These are phyloP conservation scores for Microthyrium microscopicum DNA, from an alignment of 2,329 filamentous ascomycete genomes.

Conservation along the genomic window DNA sequence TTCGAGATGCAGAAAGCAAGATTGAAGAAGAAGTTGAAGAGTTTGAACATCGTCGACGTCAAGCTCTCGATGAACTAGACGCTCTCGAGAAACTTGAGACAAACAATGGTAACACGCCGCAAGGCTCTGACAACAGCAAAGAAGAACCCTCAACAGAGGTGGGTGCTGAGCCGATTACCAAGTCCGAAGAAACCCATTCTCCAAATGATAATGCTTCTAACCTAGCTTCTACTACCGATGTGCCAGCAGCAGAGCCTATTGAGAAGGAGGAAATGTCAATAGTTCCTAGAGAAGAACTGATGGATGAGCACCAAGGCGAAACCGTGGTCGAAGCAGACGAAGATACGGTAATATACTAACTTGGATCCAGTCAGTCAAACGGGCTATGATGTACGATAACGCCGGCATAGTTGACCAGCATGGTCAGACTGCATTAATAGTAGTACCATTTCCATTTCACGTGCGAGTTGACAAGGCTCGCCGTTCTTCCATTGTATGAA, in stretches of 20 bases:
- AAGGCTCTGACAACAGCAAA: constrained; percentile 7
- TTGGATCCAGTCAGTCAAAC: constrained; percentile 18
- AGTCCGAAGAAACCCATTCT: constrained; percentile 5
- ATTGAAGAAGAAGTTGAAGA: constrained; percentile 50
- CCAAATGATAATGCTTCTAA: constrained; percentile 10
- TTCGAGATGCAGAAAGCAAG: constrained; percentile 43
- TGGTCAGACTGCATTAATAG: too few species aligned
- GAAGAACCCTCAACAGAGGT: neutral
- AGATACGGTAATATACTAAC: constrained; percentile 79
- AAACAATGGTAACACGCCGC: constrained; percentile 11
- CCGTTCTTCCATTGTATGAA: too few species aligned
- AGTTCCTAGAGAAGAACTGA: constrained; percentile 1
- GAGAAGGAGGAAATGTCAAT: neutral
- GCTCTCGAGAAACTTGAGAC: too few species aligned
- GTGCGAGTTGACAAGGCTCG: too few species aligned
- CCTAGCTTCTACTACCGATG: neutral
- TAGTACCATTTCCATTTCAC: too few species aligned
- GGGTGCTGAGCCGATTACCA: neutral
- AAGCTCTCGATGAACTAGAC: constrained; percentile 16
- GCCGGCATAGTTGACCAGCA: too few species aligned
- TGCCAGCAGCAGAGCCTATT: neutral
- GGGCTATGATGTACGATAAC: too few species aligned
- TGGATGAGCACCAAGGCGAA: constrained; percentile 32
- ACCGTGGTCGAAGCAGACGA: constrained; percentile 74
- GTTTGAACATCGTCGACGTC: constrained; percentile 33